Percentiles rank a stretch among this genome's conserved stretches.
phyloP scores from a whole-genome alignment of 257 asterid genomes.

The Solanum chaucha region DNA sequence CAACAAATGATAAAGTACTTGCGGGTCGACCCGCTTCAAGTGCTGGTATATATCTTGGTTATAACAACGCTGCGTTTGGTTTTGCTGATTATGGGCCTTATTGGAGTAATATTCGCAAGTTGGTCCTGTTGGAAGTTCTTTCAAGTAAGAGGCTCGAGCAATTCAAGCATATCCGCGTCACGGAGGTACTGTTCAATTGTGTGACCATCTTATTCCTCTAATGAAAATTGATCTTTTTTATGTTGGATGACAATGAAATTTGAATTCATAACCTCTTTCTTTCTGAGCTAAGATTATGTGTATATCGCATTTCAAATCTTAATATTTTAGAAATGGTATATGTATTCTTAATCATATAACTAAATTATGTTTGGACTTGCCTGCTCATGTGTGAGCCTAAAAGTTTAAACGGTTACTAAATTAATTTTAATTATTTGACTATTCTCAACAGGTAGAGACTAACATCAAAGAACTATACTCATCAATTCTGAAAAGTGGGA shows the following conservation, averaged over 20 bases:
- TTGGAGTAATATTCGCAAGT: slow-evolving; percentile 44
- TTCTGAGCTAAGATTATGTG: not conserved
- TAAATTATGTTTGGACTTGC: not conserved
- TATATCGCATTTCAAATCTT: not conserved
- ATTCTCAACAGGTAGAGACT: not conserved
- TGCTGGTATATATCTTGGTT: slow-evolving; percentile 31
- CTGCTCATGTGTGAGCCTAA: not conserved
- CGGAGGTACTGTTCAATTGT: slow-evolving; percentile 14
- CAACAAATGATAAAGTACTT: slow-evolving; percentile 28
- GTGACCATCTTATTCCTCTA: not conserved
- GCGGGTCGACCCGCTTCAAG: slow-evolving; percentile 24
- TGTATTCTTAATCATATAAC: not conserved
- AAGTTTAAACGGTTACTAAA: not conserved
- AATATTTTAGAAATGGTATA: not conserved
- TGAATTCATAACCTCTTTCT: not conserved
- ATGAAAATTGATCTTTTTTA: not conserved
- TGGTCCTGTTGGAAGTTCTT: slow-evolving; percentile 32
- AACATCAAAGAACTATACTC: not conserved
- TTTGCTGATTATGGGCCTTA: slow-evolving; percentile 31
- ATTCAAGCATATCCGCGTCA: slow-evolving; percentile 17
- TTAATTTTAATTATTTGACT: not conserved
- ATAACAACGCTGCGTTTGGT: slow-evolving; percentile 33
- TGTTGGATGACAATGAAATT: not conserved
- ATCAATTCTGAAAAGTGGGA: not conserved
- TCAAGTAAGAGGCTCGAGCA: slow-evolving; percentile 31